These are phyloP conservation scores for Telopea speciosissima DNA, from an alignment of 177 flowering plant species.

Conservation along the genomic window DNA sequence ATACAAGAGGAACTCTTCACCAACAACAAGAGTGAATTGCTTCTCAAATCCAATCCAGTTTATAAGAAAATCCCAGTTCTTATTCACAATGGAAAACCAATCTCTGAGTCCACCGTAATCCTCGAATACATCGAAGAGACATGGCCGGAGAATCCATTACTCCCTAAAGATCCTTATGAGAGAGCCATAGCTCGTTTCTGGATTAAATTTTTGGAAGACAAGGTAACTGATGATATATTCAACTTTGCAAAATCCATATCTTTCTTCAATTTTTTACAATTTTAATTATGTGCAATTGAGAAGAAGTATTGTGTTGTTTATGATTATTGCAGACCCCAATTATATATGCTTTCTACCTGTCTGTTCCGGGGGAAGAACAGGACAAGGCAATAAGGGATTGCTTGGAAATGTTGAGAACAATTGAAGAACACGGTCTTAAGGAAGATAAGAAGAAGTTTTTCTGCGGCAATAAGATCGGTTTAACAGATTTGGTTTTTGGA, in stretches of 20 bases:
- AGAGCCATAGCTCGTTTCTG: slow-evolving; percentile 27
- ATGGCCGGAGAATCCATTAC: slow-evolving; percentile 23
- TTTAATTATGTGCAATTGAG: no score
- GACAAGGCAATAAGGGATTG: slow-evolving; percentile 26
- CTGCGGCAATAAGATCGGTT: slow-evolving; percentile 21
- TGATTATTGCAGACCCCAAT: neutral
- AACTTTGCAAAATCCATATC: no score
- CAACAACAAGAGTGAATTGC: slow-evolving; percentile 29
- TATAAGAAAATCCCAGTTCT: slow-evolving; percentile 26
- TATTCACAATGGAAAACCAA: slow-evolving; percentile 28
- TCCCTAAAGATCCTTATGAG: slow-evolving; percentile 23
- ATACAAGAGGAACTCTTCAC: slow-evolving; percentile 24
- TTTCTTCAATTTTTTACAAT: no score
- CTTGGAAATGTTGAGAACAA: slow-evolving; percentile 10
- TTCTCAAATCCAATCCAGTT: slow-evolving; percentile 23
- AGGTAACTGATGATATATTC: slow-evolving; percentile 13
- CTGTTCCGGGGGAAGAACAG: slow-evolving; percentile 20
- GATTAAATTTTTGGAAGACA: slow-evolving; percentile 18
- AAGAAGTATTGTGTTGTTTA: no score
- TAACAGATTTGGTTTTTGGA: slow-evolving; percentile 24
- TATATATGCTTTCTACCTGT: slow-evolving; percentile 3
- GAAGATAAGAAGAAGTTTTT: slow-evolving; percentile 26
- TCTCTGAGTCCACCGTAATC: slow-evolving; percentile 27
- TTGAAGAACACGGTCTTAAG: slow-evolving; percentile 24
- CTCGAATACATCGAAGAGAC: slow-evolving; percentile 30